Evolutionary conservation across 495 filamentous ascomycete species (phyloP).

Genomic region (Penicillium canariense): DNA sequence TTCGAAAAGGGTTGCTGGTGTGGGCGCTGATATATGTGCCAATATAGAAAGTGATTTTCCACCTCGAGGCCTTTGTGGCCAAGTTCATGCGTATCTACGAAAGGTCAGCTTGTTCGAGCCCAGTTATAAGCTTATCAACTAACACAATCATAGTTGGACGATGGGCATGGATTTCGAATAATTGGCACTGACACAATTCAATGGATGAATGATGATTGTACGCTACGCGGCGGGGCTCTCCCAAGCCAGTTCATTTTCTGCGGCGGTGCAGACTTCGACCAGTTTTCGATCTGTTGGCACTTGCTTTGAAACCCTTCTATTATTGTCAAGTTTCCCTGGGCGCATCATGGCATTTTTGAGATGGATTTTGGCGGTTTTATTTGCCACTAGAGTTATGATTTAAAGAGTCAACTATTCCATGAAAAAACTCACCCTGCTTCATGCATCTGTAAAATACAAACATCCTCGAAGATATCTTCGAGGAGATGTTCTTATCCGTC

Average conservation of each 20-base stretch:
- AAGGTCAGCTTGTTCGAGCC: conserved; percentile 45
- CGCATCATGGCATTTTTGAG: conserved; percentile 20
- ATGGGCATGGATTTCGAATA: conserved; percentile 84
- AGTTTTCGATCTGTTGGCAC: neutral
- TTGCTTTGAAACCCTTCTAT: neutral
- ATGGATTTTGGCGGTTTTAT: conserved; percentile 6
- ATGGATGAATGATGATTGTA: conserved; percentile 39
- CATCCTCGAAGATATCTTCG: neutral
- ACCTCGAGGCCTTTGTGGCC: conserved; percentile 95
- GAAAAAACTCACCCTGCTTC: neutral
- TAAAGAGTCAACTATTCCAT: neutral
- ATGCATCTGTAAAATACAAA: neutral
- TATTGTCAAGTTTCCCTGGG: conserved; percentile 3
- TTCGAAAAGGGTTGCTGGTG: neutral
- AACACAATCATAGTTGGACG: conserved; percentile 57
- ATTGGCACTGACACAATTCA: conserved; percentile 11
- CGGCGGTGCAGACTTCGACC: neutral
- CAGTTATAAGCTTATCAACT: conserved; percentile 10
- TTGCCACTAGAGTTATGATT: conserved; percentile 3
- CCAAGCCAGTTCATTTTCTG: neutral
- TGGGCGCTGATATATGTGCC: conserved; percentile 15
- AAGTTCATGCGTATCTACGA: conserved; percentile 97
- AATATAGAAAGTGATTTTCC: conserved; percentile 88
- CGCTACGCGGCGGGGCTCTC: conserved; percentile 4
- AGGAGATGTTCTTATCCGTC: neutral